Percentiles rank a stretch among this genome's conserved stretches.
phyloP scores from a whole-genome alignment of 257 asterid species.

The Lithospermum erythrorhizon region DNA sequence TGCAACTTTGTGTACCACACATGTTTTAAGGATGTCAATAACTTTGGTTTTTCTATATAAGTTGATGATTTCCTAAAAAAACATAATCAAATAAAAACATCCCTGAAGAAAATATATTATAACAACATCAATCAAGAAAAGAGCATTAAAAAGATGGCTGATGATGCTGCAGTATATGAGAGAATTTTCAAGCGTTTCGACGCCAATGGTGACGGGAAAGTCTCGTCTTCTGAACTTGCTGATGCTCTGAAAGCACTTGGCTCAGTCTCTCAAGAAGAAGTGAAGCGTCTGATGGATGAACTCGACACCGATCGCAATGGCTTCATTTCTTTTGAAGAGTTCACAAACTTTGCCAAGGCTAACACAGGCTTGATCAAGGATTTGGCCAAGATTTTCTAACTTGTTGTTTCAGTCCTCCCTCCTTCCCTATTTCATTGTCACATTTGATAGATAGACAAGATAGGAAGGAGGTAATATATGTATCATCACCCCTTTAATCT shows the following conservation, averaged over 20 bases:
- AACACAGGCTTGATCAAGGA: slow-evolving; percentile 63
- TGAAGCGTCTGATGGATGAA: slow-evolving; percentile 69
- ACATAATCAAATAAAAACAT: background rate
- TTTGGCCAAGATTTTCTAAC: slow-evolving; percentile 66
- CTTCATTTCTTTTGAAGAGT: slow-evolving; percentile 55
- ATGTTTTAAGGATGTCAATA: no score
- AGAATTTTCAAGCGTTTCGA: slow-evolving; percentile 73
- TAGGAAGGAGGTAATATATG: background rate
- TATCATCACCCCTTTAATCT: background rate
- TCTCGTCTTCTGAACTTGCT: slow-evolving; percentile 64
- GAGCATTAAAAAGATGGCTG: slow-evolving; percentile 36
- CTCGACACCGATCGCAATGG: slow-evolving; percentile 82
- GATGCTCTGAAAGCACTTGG: slow-evolving; percentile 66
- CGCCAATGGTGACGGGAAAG: slow-evolving; percentile 74
- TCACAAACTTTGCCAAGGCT: slow-evolving; percentile 53
- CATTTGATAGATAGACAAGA: background rate
- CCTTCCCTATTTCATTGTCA: background rate
- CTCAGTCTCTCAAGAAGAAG: slow-evolving; percentile 55
- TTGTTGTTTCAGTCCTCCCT: background rate
- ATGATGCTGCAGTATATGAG: slow-evolving; percentile 56
- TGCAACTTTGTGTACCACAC: no score
- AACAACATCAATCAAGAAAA: background rate
- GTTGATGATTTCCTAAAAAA: background rate
- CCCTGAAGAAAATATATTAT: background rate
- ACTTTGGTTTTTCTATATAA: no score